phyloP scores from a whole-genome alignment of 257 asterid species.

The Avicennia marina region DNA sequence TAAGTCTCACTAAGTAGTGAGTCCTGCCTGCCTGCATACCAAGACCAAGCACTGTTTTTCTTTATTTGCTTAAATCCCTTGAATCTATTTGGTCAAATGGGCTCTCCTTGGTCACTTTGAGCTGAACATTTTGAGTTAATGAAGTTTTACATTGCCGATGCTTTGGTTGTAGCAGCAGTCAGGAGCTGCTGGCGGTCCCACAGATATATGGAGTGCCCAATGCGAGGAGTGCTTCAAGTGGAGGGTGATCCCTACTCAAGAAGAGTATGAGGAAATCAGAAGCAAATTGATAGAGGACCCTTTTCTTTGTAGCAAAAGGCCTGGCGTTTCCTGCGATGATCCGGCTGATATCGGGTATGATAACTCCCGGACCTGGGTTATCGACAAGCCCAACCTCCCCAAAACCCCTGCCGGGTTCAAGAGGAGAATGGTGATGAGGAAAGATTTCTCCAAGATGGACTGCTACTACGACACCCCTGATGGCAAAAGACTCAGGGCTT shows the following conservation, averaged over 20 bases:
- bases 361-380: constrained; percentile 41
- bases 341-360: constrained; percentile 44
- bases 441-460: constrained; percentile 34
- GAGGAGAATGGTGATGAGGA: constrained; percentile 36
- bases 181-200: neutral
- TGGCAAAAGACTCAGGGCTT: constrained; percentile 46
- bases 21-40: neutral
- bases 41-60: neutral
- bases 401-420: constrained; percentile 54
- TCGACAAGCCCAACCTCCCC: constrained; percentile 53
- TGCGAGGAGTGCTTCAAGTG: constrained; percentile 48
- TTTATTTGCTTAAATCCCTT: neutral
- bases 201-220: constrained; percentile 38
- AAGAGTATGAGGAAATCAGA: constrained; percentile 53
- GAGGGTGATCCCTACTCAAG: constrained; percentile 36
- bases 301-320: constrained; percentile 39
- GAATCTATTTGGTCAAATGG: neutral
- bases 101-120: neutral
- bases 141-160: neutral
- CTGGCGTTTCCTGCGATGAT: constrained; percentile 32
- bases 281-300: constrained; percentile 39
- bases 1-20: no score
- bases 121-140: neutral
- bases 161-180: constrained; percentile 13
- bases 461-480: constrained; percentile 42